phyloP scores from a whole-genome alignment of 2,329 filamentous ascomycete genomes.

The Sphaerulina musiva region DNA sequence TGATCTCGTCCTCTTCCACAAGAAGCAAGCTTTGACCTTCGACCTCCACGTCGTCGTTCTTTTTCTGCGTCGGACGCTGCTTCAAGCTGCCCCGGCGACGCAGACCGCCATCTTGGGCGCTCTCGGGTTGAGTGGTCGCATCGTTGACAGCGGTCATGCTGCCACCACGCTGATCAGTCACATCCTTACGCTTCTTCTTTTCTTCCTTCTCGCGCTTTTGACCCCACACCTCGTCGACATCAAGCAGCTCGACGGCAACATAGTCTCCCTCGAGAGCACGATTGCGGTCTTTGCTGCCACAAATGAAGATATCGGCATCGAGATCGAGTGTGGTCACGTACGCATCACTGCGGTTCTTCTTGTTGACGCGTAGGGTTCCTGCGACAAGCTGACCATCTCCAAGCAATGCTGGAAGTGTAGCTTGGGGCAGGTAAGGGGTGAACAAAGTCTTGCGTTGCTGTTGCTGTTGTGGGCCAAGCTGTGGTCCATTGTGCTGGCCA shows the following conservation, averaged over 20 bases:
- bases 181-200: slow-evolving; percentile 99
- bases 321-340: slow-evolving; percentile 94
- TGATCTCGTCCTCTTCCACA: slow-evolving; percentile 98
- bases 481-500: slow-evolving; percentile 40
- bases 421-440: slow-evolving; percentile 93
- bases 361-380: slow-evolving; percentile 95
- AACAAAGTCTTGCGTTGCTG: slow-evolving; percentile 97
- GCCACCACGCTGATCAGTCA: slow-evolving; percentile 80
- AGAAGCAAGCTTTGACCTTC: slow-evolving; percentile 94
- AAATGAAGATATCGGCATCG: slow-evolving; percentile 98
- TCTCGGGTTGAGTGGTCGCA: slow-evolving; percentile 49
- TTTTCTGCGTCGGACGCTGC: slow-evolving; percentile 97
- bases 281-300: slow-evolving; percentile 97
- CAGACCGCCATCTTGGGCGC: slow-evolving; percentile 71
- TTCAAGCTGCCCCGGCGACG: slow-evolving; percentile 89
- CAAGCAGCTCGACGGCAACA: slow-evolving; percentile 89
- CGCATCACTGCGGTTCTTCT: slow-evolving; percentile 98
- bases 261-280: slow-evolving; percentile 92
- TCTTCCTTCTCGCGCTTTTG: slow-evolving; percentile 99
- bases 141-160: slow-evolving; percentile 62
- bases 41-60: slow-evolving; percentile 98
- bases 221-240: slow-evolving; percentile 96
- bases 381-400: slow-evolving; percentile 90
- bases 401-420: slow-evolving; percentile 81
- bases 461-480: slow-evolving; percentile 57